These are phyloP conservation scores for Coemansia sp. DNA, from an alignment of 192 early-diverging fungal species.

Conservation along the genomic window DNA sequence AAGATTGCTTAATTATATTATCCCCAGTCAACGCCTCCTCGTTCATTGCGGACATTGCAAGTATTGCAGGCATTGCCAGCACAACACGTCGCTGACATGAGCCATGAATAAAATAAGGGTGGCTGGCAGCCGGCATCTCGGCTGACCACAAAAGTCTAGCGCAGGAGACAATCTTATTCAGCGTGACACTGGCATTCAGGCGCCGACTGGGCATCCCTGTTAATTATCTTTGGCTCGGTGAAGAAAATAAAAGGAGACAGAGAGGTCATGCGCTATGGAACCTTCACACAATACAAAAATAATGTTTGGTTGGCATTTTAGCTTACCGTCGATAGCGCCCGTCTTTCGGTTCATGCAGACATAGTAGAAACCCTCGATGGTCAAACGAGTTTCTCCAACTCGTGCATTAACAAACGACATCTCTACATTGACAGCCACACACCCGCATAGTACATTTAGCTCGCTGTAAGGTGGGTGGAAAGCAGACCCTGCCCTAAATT, in stretches of 20 bases:
- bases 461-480: not conserved
- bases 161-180: not conserved
- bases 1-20: not conserved
- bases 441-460: not conserved
- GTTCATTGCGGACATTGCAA: no score
- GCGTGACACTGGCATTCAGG: not conserved
- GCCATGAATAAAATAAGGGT: not conserved
- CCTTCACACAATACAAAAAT: not conserved
- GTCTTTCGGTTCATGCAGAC: slow-evolving; percentile 62
- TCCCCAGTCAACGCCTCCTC: not conserved
- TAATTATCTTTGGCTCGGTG: not conserved
- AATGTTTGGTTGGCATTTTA: not conserved
- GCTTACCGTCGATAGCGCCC: slow-evolving; percentile 58
- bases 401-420: slow-evolving; percentile 58
- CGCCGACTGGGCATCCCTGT: no score
- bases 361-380: slow-evolving; percentile 70
- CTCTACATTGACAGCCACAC: slow-evolving; percentile 23
- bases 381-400: slow-evolving; percentile 57
- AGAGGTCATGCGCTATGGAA: not conserved
- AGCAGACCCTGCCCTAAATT: not conserved
- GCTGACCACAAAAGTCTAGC: not conserved
- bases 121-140: not conserved
- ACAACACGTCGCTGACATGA: not conserved
- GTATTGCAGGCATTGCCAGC: not conserved
- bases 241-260: not conserved